Evolutionary conservation across 768 basidiomycete species (phyloP), one percentile per base, ranked within the genome.

Genomic region (Boletus sp.): DNA sequence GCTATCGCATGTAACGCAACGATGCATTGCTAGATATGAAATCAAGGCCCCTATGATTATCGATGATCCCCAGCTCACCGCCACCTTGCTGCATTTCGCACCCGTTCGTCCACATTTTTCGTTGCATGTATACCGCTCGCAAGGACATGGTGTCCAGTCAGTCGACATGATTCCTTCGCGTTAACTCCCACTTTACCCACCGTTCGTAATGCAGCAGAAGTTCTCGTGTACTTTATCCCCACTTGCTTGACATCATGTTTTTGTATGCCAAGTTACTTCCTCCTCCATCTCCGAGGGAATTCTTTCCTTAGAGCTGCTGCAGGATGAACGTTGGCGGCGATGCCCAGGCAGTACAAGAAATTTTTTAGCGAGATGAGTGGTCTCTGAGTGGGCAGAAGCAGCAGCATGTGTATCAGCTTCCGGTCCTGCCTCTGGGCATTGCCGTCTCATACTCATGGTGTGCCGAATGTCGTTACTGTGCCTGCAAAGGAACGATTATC

Each of bases 361-460:
- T 58, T 50, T 45, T 36, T 57, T 60, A 55, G 59, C 64, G 68
- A 70, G 52, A 68, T 64, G 60, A 58, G 65, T 61, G 66, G 62
- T 33, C 57, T 51, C 66, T 64, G 60, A 70, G 68, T 66, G 68
- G 68, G 39, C 55, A 64, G 67, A 69, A 68, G 64, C 66, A 56
- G 5, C 28, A 39, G 55, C 64, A 62, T 64, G 67, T 51, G 59
- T 18, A 62, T 61, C 61, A 53, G 49, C 66, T 63, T 68, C 68
- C 42, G 49, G 68, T 65, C 62, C 62, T 62, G 66, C 62, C 58
- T 57, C 53, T 55, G 24, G 7, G 59, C 67, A 69, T 64, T n/a
- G 66, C 66, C 57, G 49, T 63, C 57, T 65, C 54, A 18, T 59
- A 53, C 42, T 52, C 33, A 45, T 42, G 57, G 60, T 56, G 51